phyloP scores from a whole-genome alignment of 345 rosid genomes.

The Salix exigua region DNA sequence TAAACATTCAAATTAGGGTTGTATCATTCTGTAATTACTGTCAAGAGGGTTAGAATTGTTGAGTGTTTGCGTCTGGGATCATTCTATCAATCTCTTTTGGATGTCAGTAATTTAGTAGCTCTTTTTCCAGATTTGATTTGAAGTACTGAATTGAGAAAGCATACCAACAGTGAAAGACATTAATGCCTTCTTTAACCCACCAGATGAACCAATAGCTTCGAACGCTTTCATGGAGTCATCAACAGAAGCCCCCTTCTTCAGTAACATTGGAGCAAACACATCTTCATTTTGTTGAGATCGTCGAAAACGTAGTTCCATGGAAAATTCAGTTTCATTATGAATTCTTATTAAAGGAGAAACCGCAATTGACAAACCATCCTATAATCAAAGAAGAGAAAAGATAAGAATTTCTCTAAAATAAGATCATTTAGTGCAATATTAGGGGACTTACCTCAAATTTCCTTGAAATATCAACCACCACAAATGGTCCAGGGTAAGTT shows the following conservation, averaged over 20 bases:
- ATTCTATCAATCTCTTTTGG: too few relatives aligned
- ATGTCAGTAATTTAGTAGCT: too few relatives aligned
- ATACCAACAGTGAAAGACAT: conserved; percentile 77
- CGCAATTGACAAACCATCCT: conserved; percentile 81
- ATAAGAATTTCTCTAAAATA: not conserved
- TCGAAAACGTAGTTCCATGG: conserved; percentile 76
- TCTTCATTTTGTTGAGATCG: conserved; percentile 54
- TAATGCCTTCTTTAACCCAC: conserved; percentile 70
- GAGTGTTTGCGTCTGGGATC: too few relatives aligned
- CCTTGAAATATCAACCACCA: conserved; percentile 68
- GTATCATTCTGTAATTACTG: too few relatives aligned
- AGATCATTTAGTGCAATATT: conserved; percentile 11
- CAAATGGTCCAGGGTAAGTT: conserved; percentile 82
- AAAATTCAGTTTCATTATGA: conserved; percentile 71
- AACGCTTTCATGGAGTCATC: conserved; percentile 81
- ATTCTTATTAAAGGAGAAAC: conserved; percentile 84
- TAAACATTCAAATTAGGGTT: too few relatives aligned
- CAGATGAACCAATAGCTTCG: conserved; percentile 69
- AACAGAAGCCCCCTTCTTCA: conserved; percentile 68
- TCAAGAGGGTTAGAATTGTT: too few relatives aligned
- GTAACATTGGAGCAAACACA: conserved; percentile 51
- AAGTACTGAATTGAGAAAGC: conserved; percentile 17
- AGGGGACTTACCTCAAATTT: conserved; percentile 55
- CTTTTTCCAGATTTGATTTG: not conserved
- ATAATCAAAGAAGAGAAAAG: conserved; percentile 10